phyloP scores from a whole-genome alignment of 2,329 filamentous ascomycete species.

The Seiridium cupressi region DNA sequence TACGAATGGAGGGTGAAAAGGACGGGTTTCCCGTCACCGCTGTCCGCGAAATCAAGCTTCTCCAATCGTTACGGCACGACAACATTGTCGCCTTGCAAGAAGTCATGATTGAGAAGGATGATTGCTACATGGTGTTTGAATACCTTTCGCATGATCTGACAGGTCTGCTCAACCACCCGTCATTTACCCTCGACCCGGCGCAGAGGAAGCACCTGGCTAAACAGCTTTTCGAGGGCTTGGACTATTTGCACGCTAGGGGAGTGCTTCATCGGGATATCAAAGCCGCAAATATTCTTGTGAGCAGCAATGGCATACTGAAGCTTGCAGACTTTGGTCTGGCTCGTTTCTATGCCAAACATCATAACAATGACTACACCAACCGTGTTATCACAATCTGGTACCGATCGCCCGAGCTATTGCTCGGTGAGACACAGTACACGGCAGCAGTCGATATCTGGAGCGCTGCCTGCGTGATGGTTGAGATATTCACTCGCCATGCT shows the following conservation, averaged over 20 bases:
- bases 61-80: constrained; percentile 79
- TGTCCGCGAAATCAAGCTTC: constrained; percentile 84
- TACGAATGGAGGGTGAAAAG: constrained; percentile 89
- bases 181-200: constrained; percentile 77
- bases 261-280: constrained; percentile 98
- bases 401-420: constrained; percentile 81
- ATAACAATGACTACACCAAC: constrained; percentile 94
- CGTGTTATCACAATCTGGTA: constrained; percentile 99
- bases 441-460: constrained; percentile 95
- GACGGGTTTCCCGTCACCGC: constrained; percentile 91
- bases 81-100: constrained; percentile 84
- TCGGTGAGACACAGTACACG: constrained; percentile 88
- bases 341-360: constrained; percentile 90
- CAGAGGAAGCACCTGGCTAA: constrained; percentile 93
- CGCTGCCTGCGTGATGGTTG: constrained; percentile 92
- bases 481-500: constrained; percentile 90
- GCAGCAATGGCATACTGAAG: constrained; percentile 84
- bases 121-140: constrained; percentile 99
- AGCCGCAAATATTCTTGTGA: constrained; percentile 94
- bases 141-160: constrained; percentile 96
- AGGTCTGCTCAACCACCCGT: constrained; percentile 90
- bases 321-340: constrained; percentile 95
- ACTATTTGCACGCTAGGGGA: constrained; percentile 90
- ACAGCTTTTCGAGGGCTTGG: constrained; percentile 90
- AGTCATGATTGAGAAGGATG: constrained; percentile 97